Conservation (phyloP, 495 filamentous ascomycete species). For the Podospora bellae-mahoneyi region DNA sequence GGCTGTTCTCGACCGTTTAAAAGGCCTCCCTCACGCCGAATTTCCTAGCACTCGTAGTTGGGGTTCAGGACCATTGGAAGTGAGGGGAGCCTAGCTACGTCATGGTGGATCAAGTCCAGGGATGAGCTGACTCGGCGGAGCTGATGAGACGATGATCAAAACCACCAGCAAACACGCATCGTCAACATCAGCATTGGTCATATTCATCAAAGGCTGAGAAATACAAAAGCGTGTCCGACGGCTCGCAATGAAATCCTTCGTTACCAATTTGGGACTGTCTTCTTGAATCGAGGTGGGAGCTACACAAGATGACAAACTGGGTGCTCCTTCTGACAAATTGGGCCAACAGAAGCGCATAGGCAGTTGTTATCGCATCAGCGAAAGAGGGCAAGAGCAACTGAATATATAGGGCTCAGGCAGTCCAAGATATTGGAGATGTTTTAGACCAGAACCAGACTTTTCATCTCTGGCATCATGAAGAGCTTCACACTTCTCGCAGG, state of each 20-base stretch:
- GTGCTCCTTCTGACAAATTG: background rate
- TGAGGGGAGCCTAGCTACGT: background rate
- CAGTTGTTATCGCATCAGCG: background rate
- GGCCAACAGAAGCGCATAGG: background rate
- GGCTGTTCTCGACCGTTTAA: background rate
- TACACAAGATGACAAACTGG: background rate
- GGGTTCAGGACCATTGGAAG: background rate
- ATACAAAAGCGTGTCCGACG: background rate
- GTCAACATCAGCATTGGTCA: background rate
- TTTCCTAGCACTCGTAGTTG: background rate
- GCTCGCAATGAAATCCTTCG: background rate
- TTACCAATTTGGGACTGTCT: no score
- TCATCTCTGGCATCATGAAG: background rate
- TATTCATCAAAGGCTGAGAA: background rate
- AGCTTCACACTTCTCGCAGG: background rate
- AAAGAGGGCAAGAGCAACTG: background rate
- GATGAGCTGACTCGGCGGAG: background rate
- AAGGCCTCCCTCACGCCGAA: background rate
- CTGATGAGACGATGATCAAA: background rate
- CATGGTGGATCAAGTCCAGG: background rate
- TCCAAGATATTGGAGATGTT: background rate
- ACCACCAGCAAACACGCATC: background rate
- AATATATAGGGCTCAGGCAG: background rate
- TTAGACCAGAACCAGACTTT: background rate
- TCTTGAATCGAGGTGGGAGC: background rate